A percentile compares a stretch with the other conserved stretches of the same genome.
phyloP scores from a whole-genome alignment of 257 asterid species.

The Eucommia ulmoides region DNA sequence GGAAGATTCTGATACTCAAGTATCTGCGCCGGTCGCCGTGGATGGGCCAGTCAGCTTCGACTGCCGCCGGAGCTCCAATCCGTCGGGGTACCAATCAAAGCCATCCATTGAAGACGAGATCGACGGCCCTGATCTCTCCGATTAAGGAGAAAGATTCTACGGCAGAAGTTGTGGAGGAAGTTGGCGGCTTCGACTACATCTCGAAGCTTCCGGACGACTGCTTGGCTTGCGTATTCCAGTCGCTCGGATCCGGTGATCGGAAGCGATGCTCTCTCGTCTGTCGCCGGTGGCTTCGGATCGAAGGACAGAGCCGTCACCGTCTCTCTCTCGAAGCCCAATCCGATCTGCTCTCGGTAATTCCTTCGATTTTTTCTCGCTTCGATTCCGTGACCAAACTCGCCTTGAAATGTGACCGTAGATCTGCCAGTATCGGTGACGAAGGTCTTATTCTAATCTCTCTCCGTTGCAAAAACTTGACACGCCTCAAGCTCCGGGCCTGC shows the following conservation, averaged over 20 bases:
- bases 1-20: not conserved
- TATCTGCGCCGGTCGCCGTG: slow-evolving; percentile 9
- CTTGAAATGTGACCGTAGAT: slow-evolving; percentile 86
- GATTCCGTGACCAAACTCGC: slow-evolving; percentile 78
- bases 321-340: slow-evolving; percentile 61
- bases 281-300: slow-evolving; percentile 72
- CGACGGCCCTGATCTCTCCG: slow-evolving; percentile 16
- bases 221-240: slow-evolving; percentile 53
- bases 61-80: slow-evolving; percentile 17
- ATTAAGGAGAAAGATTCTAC: slow-evolving; percentile 9
- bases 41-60: slow-evolving; percentile 73
- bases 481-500: slow-evolving; percentile 82
- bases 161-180: slow-evolving; percentile 9
- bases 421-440: slow-evolving; percentile 58
- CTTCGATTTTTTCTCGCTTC: slow-evolving; percentile 50
- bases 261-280: slow-evolving; percentile 60
- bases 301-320: slow-evolving; percentile 89
- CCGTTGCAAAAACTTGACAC: slow-evolving; percentile 45
- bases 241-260: slow-evolving; percentile 59
- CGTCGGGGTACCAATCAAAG: not conserved
- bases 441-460: slow-evolving; percentile 45
- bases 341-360: slow-evolving; percentile 27
- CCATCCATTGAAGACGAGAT: slow-evolving; percentile 18
- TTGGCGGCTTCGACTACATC: slow-evolving; percentile 21
- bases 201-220: slow-evolving; percentile 67